phyloP scores from a whole-genome alignment of 306 rosid genomes.

The Pachyrhizus erosus region DNA sequence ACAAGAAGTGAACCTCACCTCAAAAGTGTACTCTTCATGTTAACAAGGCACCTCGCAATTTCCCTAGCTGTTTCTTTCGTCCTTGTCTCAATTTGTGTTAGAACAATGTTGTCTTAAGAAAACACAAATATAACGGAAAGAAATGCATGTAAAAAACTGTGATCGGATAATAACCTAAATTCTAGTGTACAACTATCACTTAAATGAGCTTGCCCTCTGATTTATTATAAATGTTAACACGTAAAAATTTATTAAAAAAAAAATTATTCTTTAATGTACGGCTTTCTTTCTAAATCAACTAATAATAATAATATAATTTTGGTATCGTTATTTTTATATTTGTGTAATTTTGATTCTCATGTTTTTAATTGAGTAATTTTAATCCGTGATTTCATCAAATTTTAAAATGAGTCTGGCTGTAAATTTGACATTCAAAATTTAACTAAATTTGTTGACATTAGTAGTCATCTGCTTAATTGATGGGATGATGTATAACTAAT shows the following conservation, averaged over 20 bases:
- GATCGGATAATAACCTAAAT: neutral
- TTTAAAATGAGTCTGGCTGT: no score
- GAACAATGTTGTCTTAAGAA: neutral
- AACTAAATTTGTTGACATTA: no score
- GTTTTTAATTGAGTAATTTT: no score
- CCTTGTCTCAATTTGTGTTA: neutral
- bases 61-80: slow-evolving; percentile 3
- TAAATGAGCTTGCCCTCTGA: neutral
- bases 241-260: neutral
- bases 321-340: no score
- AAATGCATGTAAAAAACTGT: neutral
- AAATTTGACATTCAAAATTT: no score
- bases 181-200: neutral
- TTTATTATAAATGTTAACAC: neutral
- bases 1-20: slow-evolving; percentile 38
- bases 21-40: neutral
- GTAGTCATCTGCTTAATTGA: no score
- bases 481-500: no score
- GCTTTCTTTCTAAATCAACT: no score
- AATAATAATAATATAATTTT: no score
- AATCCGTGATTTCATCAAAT: no score
- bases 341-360: no score
- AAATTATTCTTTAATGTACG: no score
- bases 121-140: neutral
- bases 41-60: slow-evolving; percentile 35